phyloP scores from a whole-genome alignment of 108 stramenopile genomes.

The Schizochytrium sp. region DNA sequence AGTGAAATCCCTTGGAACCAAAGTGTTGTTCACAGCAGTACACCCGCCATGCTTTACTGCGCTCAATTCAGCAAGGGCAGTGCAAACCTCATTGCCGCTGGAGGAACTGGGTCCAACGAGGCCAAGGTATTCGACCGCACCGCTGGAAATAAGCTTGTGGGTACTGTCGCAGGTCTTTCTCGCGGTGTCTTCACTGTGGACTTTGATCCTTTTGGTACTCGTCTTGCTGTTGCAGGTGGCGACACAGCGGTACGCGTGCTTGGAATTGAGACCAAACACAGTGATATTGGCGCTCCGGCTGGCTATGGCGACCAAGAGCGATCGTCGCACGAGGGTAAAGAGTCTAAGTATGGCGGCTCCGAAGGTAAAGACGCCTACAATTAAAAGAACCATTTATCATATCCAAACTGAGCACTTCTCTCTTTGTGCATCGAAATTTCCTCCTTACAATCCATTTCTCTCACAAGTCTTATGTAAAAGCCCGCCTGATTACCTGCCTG shows the following conservation, averaged over 20 bases:
- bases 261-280: conserved; percentile 37
- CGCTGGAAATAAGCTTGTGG: conserved; percentile 72
- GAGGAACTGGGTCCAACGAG: conserved; percentile 78
- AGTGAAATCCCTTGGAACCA: conserved; percentile 70
- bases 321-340: conserved; percentile 13
- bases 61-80: conserved; percentile 74
- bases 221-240: conserved; percentile 64
- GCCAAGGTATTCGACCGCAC: conserved; percentile 76
- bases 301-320: conserved; percentile 11
- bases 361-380: conserved; percentile 28
- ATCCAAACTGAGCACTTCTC: too few species aligned
- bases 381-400: neutral
- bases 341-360: neutral
- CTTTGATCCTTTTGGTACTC: conserved; percentile 69
- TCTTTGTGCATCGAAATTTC: too few species aligned
- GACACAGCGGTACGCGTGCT: conserved; percentile 63
- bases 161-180: conserved; percentile 73
- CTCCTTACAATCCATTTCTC: too few species aligned
- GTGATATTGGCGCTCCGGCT: neutral
- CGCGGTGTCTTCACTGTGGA: conserved; percentile 78
- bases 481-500: too few species aligned
- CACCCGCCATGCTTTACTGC: conserved; percentile 76
- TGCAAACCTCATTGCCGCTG: conserved; percentile 73
- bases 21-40: conserved; percentile 20
- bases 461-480: too few species aligned